Base-by-base conservation (phyloP, 768 basidiomycete species). In the Asterophora parasitica region DNA sequence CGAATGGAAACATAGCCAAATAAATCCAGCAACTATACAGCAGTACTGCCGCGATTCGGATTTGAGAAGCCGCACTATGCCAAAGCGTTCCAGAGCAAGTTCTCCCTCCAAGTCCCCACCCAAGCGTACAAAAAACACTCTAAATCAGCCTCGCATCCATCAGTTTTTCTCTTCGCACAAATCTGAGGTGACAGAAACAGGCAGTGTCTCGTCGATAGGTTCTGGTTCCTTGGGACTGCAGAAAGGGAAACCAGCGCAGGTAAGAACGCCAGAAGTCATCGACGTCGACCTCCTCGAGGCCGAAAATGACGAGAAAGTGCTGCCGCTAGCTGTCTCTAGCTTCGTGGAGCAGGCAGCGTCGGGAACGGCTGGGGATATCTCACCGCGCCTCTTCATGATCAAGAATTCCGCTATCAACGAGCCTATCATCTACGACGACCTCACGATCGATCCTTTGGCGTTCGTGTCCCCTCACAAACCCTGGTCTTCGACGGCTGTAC, bases 391-490 rank as follows among this genome's bases (percentile, higher is more conserved):
- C 34, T 37, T 35, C 12, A 40, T 47, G 10, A 42, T 51, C 5
- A 37, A 39, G 27, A 15, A 38, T 31, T 6, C 51, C 9, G 39
- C 36, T 10, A 10, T 39, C 7, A 38, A 23, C 19, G 11, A 38
- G 17, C 15, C 26, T 13, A 32, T 42, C 9, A 41, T 47, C 38
- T 56, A 51, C 20, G 48, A 42, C 35, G 56, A 60, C 34, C 61
- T 83, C 28, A 67, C 74, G 35, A 61, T 73, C 31, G 83, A 87
- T 50, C 78, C 81, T 17, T 52, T 70, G 1, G 42, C 50, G 12
- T 85, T 81, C 59, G 58, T 67, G 44, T 61, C 73, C 27, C 61
- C 65, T 26, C 52, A 53, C n/a, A 70, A 69, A 44, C 70, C 75
- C 7, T 83, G 80, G 73, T 55, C 62, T 5, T 54, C 65, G 8